Evolutionary conservation across 2,329 filamentous ascomycete genomes (phyloP).

Genomic region (Podosphaera fusca): DNA sequence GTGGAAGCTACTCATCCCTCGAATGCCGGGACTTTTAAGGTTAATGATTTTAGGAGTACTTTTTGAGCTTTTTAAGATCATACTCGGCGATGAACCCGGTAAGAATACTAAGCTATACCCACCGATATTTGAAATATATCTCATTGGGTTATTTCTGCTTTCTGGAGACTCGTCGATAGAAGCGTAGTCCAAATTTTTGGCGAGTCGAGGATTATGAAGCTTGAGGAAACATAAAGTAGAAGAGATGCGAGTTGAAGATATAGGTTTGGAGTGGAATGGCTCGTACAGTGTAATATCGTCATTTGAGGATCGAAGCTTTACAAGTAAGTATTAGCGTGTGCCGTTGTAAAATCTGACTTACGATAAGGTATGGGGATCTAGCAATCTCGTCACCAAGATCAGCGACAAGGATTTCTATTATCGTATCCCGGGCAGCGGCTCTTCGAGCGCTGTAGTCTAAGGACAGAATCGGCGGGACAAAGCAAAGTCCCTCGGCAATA

Average conservation of each 20-base stretch:
- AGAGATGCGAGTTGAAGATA: constrained; percentile 4
- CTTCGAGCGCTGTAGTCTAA: constrained; percentile 46
- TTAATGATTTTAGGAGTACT: constrained; percentile 53
- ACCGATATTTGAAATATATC: constrained; percentile 33
- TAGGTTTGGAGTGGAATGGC: constrained; percentile 34
- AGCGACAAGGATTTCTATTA: constrained; percentile 63
- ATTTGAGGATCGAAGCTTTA: constrained; percentile 48
- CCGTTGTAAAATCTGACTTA: constrained; percentile 21
- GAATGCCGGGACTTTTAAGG: constrained; percentile 43
- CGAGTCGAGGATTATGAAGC: constrained; percentile 41
- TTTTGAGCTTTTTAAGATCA: constrained; percentile 63
- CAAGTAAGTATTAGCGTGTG: constrained; percentile 3
- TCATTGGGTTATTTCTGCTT: constrained; percentile 21
- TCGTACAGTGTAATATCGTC: constrained; percentile 79
- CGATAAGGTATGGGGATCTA: constrained; percentile 58
- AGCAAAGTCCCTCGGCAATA: constrained; percentile 51
- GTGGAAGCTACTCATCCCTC: constrained; percentile 53
- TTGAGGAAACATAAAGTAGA: constrained; percentile 52
- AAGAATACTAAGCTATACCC: constrained; percentile 69
- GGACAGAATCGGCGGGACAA: constrained; percentile 54
- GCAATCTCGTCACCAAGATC: constrained; percentile 57
- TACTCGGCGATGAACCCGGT: constrained; percentile 54
- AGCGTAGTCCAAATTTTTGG: constrained; percentile 28
- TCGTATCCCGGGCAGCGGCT: constrained; percentile 43
- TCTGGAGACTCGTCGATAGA: constrained; percentile 22